Evolutionary conservation across 768 basidiomycete species (phyloP), one percentile per base, ranked within the genome.

Genomic region (Rhizopogon rudus): DNA sequence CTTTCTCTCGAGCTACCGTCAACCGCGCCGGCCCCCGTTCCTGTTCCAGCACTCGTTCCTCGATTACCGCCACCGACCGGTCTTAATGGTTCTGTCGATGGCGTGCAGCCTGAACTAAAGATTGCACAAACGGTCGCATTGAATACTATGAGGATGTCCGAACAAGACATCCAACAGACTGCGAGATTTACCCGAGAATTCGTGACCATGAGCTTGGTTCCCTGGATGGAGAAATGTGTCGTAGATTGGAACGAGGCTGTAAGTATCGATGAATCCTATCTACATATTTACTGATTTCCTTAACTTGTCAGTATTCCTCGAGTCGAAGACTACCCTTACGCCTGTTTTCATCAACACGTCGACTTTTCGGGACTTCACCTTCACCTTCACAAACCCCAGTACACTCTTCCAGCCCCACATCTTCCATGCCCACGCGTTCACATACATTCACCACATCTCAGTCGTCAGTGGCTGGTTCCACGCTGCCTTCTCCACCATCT

Each of bases 201-300:
- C 61, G 77, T 92, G 3, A 84, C 87, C 10, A 92, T 90, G 84
- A 94, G 90, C 65, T 71, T 98, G 44, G 69, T 98, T 3, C 95
- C 95, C 1, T 98, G 91, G 91, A 95, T 98, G 92, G 96, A 98
- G 73, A 91, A 87, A 64, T 87, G 86, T 68, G 89, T 95, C 5
- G 61, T 92, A 44, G 91, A 96, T 59, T 96, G 94, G 92, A 98
- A 97, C 66, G 95, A 98, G 74, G 77, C 77, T 55, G 87, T 89
- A 63, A 45, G 74, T 67, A 25, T 46, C 51, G 40, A 28, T 12
- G 8, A 51, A 22, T 35, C 50, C 37, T 17, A 45, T 45, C 13
- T 13, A 33, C 1, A 40, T 39, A 54, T 17, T 29, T 39, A 59
- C 55, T 7, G 45, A 49, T n/a, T 62, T 46, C 40, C 3, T 8